Conservation (phyloP, 169 alveolate genomes). For the Babesia divergens region DNA sequence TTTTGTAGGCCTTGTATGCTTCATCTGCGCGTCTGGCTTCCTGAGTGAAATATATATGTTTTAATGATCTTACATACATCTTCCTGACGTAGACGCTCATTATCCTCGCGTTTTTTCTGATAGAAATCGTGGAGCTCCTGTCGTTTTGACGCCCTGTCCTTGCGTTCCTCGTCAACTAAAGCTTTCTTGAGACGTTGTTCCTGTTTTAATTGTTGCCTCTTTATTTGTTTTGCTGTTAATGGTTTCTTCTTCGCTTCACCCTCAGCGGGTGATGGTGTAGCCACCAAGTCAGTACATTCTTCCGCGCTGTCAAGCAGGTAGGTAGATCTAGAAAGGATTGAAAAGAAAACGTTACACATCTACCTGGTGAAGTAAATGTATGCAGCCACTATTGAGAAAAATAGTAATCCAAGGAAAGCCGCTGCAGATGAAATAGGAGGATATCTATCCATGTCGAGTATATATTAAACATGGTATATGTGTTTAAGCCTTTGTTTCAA, state of each 20-base stretch:
- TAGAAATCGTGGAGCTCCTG: slow-evolving; percentile 17
- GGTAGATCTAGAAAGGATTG: background rate
- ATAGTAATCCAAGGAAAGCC: background rate
- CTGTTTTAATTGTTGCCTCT: slow-evolving; percentile 46
- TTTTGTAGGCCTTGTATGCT: slow-evolving; percentile 45
- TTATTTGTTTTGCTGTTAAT: slow-evolving; percentile 53
- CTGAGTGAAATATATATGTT: background rate
- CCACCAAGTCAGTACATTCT: background rate
- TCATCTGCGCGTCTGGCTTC: slow-evolving; percentile 29
- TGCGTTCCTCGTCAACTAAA: slow-evolving; percentile 41
- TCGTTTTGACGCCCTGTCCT: slow-evolving; percentile 36
- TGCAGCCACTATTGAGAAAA: background rate
- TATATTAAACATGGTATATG: background rate
- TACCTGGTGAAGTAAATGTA: slow-evolving; percentile 7
- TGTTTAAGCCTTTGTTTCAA: background rate
- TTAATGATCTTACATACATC: slow-evolving; percentile 13
- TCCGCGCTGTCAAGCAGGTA: background rate
- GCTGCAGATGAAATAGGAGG: slow-evolving; percentile 8
- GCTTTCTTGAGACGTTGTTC: slow-evolving; percentile 32
- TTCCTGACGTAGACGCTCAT: slow-evolving; percentile 37
- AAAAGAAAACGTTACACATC: background rate
- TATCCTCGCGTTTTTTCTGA: slow-evolving; percentile 38
- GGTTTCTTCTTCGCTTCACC: slow-evolving; percentile 9
- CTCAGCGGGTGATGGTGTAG: slow-evolving; percentile 3
- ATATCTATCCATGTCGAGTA: background rate